Conservation (phyloP, 2,329 filamentous ascomycete species). For the Plectosphaerella sp. region DNA sequence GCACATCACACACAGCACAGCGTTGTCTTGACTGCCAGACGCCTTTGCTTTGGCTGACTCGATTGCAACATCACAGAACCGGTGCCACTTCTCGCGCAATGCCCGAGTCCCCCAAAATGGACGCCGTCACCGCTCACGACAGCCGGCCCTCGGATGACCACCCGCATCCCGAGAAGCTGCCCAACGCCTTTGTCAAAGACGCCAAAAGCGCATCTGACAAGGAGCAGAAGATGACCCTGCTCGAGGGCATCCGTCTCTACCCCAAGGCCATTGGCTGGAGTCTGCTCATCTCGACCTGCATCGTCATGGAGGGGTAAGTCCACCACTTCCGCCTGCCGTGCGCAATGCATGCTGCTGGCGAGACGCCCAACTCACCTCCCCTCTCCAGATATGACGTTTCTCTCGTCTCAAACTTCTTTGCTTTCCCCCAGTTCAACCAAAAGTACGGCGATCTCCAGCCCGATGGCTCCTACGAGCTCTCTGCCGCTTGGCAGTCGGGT, state of each 20-base stretch:
- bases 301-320: conserved; percentile 72
- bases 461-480: conserved; percentile 48
- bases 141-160: conserved; percentile 7
- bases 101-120: no score
- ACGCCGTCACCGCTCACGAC: neutral
- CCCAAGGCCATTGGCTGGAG: conserved; percentile 84
- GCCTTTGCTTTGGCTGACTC: no score
- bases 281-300: conserved; percentile 82
- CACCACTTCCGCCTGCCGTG: neutral
- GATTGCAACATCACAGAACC: no score
- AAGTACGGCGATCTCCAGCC: conserved; percentile 49
- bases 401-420: conserved; percentile 76
- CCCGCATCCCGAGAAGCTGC: conserved; percentile 14
- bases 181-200: conserved; percentile 34
- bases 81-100: no score
- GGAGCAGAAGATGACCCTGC: conserved; percentile 66
- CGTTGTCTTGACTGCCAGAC: no score
- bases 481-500: conserved; percentile 58
- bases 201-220: conserved; percentile 51
- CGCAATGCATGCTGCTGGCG: no score
- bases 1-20: no score
- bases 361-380: neutral
- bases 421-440: conserved; percentile 51
- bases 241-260: conserved; percentile 76
- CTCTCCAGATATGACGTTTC: conserved; percentile 62